Percentiles rank a stretch among this genome's conserved stretches.
These are phyloP conservation scores for Auriculariales sp. DNA, from an alignment of 768 basidiomycete genomes.

Conservation along the genomic window DNA sequence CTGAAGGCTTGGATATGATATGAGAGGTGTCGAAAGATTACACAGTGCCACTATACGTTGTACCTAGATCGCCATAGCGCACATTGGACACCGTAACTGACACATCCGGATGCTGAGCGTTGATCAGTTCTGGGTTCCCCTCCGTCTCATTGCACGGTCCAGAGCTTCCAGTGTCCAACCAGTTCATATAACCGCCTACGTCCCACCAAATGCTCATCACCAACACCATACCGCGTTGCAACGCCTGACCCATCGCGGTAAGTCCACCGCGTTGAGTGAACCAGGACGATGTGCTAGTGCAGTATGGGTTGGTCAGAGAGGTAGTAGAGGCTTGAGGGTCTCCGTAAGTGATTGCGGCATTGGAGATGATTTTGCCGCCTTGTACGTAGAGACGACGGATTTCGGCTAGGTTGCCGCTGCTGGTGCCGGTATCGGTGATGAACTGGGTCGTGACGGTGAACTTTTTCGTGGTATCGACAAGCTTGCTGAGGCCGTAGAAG, in stretches of 20 bases:
- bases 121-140: too few relatives aligned
- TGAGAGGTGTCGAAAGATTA: too few relatives aligned
- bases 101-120: too few relatives aligned
- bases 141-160: too few relatives aligned
- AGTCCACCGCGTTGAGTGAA: conserved; percentile 30
- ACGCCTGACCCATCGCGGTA: conserved; percentile 18
- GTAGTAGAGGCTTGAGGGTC: conserved; percentile 25
- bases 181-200: too few relatives aligned
- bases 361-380: conserved; percentile 33
- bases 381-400: conserved; percentile 41
- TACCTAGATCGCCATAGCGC: too few relatives aligned
- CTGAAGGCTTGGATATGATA: too few relatives aligned
- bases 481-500: conserved; percentile 1
- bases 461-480: neutral
- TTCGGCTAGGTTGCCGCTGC: conserved; percentile 32
- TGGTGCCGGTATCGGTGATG: conserved; percentile 30
- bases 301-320: conserved; percentile 36
- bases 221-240: conserved; percentile 31
- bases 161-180: too few relatives aligned
- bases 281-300: conserved; percentile 26
- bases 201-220: too few relatives aligned
- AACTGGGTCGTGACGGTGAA: conserved; percentile 39
- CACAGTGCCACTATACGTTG: too few relatives aligned
- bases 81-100: too few relatives aligned
- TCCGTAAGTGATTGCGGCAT: conserved; percentile 32